These are phyloP conservation scores for Metschnikowia chrysomelidarum DNA, from an alignment of 805 yeast species.

Conservation along the genomic window DNA sequence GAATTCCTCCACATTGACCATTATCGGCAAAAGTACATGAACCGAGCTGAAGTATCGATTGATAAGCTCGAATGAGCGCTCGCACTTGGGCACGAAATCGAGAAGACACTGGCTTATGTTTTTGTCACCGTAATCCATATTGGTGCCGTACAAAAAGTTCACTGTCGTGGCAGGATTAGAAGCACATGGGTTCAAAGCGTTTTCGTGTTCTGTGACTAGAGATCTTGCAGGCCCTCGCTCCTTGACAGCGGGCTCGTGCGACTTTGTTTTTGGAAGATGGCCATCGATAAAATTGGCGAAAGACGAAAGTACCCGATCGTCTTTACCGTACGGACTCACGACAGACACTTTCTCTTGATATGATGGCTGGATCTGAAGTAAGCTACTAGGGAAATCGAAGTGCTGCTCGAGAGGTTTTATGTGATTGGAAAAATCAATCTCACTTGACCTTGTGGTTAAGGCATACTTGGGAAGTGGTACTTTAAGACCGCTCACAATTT, in stretches of 20 bases:
- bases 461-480: background rate
- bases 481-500: background rate
- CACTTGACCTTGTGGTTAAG: background rate
- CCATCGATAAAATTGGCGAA: slow-evolving; percentile 21
- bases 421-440: no score
- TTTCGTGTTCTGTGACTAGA: slow-evolving; percentile 11
- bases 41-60: slow-evolving; percentile 51
- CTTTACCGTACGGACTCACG: slow-evolving; percentile 2
- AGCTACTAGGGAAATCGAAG: background rate
- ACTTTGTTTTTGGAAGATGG: slow-evolving; percentile 9
- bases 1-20: slow-evolving; percentile 46
- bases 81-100: slow-evolving; percentile 37
- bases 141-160: slow-evolving; percentile 39
- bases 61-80: slow-evolving; percentile 46
- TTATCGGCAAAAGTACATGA: slow-evolving; percentile 53
- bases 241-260: slow-evolving; percentile 1
- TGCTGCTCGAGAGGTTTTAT: background rate
- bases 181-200: slow-evolving; percentile 29
- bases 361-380: no score
- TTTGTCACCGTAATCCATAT: slow-evolving; percentile 35
- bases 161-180: slow-evolving; percentile 35
- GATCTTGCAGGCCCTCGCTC: slow-evolving; percentile 1
- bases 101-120: slow-evolving; percentile 35
- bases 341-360: no score
- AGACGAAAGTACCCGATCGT: background rate